Base-by-base conservation (phyloP, 352 stramenopile genomes). In the Pythium dissimile region DNA sequence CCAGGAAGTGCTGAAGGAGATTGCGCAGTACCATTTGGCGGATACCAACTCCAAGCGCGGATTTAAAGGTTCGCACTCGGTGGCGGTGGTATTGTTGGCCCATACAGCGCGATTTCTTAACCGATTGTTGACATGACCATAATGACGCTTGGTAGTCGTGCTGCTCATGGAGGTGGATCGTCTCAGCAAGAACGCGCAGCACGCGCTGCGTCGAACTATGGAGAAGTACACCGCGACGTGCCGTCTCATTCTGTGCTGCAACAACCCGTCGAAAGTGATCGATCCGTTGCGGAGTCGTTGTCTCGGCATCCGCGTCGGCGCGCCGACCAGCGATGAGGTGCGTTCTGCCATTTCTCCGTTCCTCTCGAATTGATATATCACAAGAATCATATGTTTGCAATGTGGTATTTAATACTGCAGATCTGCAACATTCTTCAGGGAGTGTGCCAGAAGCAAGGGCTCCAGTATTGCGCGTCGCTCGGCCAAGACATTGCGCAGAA, bases 1-100 rank as follows among this genome's bases (percentile, higher is more conserved):
- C 38, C 97, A 99, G 72, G 96, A 99, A 67, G 94, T 99, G 49
- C 98, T 99, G 63, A 99, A 99, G 74, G 97, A 99, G 79, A 99
- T 99, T 63, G 97, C 97, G 10, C 84, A 98, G 68, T 95, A 91
- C 66, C 80, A 91, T 23, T 54, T 92, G 32, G 71, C 89, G 0
- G 85, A 94, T 57, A 65, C 76, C n/a, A 87, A 89, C 43, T 80
- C 85, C 9, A 78, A 75, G 28, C 79, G 80, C 39, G 67, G 73
- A 7, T 95, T 93, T 59, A 94, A 94, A 62, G 69, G 72, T 73
- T 21, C 28, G 37, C n/a, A n/a, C n/a, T 21, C 23, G 11, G 35
- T 32, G 27, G 13, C 20, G 21, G 11, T 35, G 13, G 21, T 28
- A n/a, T 3, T 38, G 52, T 30, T n/a, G n/a, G 54, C 23, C 35